Conservation (phyloP, 2,329 filamentous ascomycete species). For the Fusarium sp. region DNA sequence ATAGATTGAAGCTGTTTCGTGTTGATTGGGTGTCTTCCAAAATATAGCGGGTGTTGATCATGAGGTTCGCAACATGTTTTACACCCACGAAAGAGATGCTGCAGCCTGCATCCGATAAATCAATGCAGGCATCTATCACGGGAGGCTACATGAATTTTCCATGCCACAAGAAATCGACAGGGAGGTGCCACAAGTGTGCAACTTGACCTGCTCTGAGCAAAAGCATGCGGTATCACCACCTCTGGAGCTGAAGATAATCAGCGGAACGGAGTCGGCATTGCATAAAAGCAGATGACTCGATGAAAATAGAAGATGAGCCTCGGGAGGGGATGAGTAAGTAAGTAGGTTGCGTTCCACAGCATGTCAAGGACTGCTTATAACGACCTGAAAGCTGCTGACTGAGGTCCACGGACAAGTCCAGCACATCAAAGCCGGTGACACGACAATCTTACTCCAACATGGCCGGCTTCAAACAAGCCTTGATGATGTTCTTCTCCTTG, state of each 20-base stretch:
- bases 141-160: conserved; percentile 86
- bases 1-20: background rate
- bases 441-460: too few relatives aligned
- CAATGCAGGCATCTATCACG: conserved; percentile 73
- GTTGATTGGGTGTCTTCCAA: background rate
- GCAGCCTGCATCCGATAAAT: conserved; percentile 74
- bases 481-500: conserved; percentile 59
- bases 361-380: too few relatives aligned
- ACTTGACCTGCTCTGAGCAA: conserved; percentile 69
- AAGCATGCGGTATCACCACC: conserved; percentile 56
- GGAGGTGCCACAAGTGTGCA: conserved; percentile 85
- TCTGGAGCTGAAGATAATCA: conserved; percentile 70
- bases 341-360: too few relatives aligned
- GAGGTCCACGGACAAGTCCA: too few relatives aligned
- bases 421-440: too few relatives aligned
- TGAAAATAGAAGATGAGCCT: too few relatives aligned
- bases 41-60: too few relatives aligned
- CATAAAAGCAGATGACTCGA: too few relatives aligned
- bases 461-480: background rate
- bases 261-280: conserved; percentile 55
- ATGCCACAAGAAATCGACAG: conserved; percentile 87
- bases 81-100: conserved; percentile 81
- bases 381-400: too few relatives aligned
- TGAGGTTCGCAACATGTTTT: background rate
- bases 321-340: too few relatives aligned